Base-by-base conservation (phyloP, 1,139 yeast species). In the Yamadazyma taylorii region DNA sequence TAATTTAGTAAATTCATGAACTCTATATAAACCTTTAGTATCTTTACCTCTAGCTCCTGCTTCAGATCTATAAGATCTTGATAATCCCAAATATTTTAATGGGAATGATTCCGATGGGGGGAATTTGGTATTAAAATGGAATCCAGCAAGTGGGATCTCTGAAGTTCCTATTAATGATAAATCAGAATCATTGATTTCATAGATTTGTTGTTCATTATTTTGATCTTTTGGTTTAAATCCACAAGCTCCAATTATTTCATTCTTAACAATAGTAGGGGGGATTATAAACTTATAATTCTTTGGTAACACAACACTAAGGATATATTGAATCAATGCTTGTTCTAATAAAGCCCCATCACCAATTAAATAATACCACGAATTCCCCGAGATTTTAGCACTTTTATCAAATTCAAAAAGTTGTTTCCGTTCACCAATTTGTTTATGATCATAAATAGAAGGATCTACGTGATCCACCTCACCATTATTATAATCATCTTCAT, bases 11-110 rank as follows among this genome's bases (percentile, higher is more conserved):
- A 94, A 94, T 62, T 94, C 99, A 55, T 94, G 99, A 11, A 94
- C 97, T 37, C 99, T 69, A 52, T 92, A 94, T 2, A 94, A 67
- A 0, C 99, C 99, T 52, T 82, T 81, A 0, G 97, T 88, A 48
- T 89, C 97, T 47, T 78, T 78, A 1, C 99, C 99, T 41, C 96
- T 75, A 2, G 98, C 94, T 2, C 98, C 98, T 0, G 98, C 98
- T 58, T 94, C 99, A 0, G 97, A 96, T 46, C 99, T 73, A 55
- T 81, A 94, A 43, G 96, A 80, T 48, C 97, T 71, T 33, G 95
- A 85, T 1, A 88, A 73, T 0, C 97, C 99, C 9, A 82, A 95
- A 33, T 78, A 73, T 50, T 76, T 79, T 12, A 66, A 48, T 0
- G 95, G 89, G 10, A 72, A 52, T 0, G 61, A 61, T 25, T 48